These are phyloP conservation scores for Scedosporium apiospermum DNA, from an alignment of 2,329 filamentous ascomycete genomes.

Conservation along the genomic window DNA sequence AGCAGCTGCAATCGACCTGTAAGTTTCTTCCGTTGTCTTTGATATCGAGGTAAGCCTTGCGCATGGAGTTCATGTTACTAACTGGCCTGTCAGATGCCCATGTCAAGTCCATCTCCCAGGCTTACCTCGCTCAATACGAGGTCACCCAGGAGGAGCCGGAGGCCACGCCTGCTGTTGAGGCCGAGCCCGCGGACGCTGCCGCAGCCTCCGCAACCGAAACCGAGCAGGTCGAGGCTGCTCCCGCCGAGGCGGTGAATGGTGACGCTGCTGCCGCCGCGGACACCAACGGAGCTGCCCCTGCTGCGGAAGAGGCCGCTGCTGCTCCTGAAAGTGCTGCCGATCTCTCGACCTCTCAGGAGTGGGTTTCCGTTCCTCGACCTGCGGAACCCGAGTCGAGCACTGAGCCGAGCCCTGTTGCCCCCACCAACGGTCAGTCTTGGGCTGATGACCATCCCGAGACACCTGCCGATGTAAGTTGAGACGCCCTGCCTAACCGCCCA, in stretches of 20 bases:
- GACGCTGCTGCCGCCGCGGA: conserved; percentile 20
- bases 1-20: conserved; percentile 63
- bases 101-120: conserved; percentile 34
- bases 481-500: background rate
- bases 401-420: conserved; percentile 47
- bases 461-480: conserved; percentile 29
- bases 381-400: conserved; percentile 60
- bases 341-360: conserved; percentile 50
- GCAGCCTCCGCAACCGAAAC: conserved; percentile 7
- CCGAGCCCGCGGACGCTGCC: background rate
- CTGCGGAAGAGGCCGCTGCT: conserved; percentile 46
- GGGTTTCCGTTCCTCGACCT: conserved; percentile 51
- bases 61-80: background rate
- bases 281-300: conserved; percentile 37
- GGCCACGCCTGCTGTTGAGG: conserved; percentile 8
- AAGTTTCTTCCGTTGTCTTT: conserved; percentile 22
- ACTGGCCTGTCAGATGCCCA: conserved; percentile 23
- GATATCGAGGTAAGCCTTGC: background rate
- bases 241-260: conserved; percentile 22
- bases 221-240: conserved; percentile 11
- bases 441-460: conserved; percentile 66
- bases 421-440: conserved; percentile 58
- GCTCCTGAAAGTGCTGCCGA: conserved; percentile 31
- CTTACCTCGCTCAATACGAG: conserved; percentile 38
- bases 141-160: conserved; percentile 16